These are phyloP conservation scores for Coniferiporia sulphurascens DNA, from an alignment of 1,284 basidiomycete genomes.

Conservation along the genomic window DNA sequence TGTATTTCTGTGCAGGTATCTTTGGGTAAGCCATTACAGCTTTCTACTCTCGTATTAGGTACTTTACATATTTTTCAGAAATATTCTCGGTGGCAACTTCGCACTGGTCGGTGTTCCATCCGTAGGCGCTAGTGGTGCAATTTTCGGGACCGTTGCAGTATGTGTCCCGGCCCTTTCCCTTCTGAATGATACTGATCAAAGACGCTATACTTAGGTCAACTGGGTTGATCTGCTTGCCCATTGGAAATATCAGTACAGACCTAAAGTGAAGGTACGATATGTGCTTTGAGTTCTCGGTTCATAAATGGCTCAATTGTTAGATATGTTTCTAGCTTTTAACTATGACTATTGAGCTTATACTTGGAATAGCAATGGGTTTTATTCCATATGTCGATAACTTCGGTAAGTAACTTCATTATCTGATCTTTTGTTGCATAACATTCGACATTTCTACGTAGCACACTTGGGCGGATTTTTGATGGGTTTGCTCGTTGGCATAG, in stretches of 20 bases:
- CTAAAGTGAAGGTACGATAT: constrained; percentile 60
- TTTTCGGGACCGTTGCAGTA: constrained; percentile 89
- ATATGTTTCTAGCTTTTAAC: constrained; percentile 54
- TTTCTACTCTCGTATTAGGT: constrained; percentile 2
- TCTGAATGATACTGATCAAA: not conserved
- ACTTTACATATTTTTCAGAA: constrained; percentile 37
- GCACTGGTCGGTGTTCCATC: constrained; percentile 85
- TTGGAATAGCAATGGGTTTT: constrained; percentile 85
- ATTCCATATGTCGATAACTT: constrained; percentile 81
- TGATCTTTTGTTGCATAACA: not conserved
- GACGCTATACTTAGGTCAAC: constrained; percentile 42
- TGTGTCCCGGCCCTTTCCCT: constrained; percentile 21
- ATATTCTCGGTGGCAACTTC: constrained; percentile 88
- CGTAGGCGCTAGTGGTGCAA: constrained; percentile 91
- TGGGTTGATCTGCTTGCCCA: constrained; percentile 91
- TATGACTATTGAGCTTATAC: constrained; percentile 78
- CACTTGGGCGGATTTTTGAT: constrained; percentile 79
- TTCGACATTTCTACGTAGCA: constrained; percentile 34
- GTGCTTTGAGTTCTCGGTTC: not conserved
- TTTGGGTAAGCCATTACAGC: constrained; percentile 57
- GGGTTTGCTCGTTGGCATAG: constrained; percentile 77
- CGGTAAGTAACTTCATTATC: constrained; percentile 37
- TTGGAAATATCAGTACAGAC: constrained; percentile 84
- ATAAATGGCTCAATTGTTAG: not conserved
- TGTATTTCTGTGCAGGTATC: constrained; percentile 86